These are phyloP conservation scores for Suillus decipiens DNA, from an alignment of 768 basidiomycete genomes.

Conservation along the genomic window DNA sequence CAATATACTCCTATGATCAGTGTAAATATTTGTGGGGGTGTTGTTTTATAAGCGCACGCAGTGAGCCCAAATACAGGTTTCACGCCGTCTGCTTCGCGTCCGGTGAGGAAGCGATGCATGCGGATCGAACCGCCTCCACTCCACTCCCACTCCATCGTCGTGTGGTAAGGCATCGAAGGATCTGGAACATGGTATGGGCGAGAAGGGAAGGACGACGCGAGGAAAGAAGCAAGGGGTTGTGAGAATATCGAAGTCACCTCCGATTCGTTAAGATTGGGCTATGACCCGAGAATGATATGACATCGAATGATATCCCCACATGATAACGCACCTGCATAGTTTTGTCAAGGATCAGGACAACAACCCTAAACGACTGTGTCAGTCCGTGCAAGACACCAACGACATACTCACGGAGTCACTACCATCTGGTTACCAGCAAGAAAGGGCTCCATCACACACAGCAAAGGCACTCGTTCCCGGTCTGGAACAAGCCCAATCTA, in stretches of 20 bases:
- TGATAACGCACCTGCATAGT: constrained; percentile 55
- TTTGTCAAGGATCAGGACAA: constrained; percentile 82
- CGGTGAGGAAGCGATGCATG: constrained; percentile 82
- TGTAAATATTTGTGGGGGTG: background rate
- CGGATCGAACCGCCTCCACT: constrained; percentile 43
- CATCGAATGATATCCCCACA: constrained; percentile 16
- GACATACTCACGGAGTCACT: constrained; percentile 75
- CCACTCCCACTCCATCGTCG: constrained; percentile 55
- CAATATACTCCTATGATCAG: constrained; percentile 45
- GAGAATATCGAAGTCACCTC: constrained; percentile 87
- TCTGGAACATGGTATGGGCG: constrained; percentile 55
- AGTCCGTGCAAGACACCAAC: background rate
- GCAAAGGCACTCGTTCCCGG: constrained; percentile 63
- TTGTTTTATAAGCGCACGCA: constrained; percentile 46
- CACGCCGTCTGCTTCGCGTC: constrained; percentile 78
- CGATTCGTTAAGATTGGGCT: constrained; percentile 79
- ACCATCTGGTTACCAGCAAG: constrained; percentile 69
- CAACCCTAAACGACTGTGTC: constrained; percentile 53
- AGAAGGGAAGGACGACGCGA: constrained; percentile 61
- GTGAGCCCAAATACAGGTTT: constrained; percentile 91
- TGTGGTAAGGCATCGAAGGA: constrained; percentile 56
- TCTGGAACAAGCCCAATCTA: constrained; percentile 86
- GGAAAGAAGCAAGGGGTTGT: constrained; percentile 76
- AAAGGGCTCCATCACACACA: constrained; percentile 81
- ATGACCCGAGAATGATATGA: constrained; percentile 5